Evolutionary conservation across 768 basidiomycete genomes (phyloP).

Genomic region (Boletus rufocinnamomeus): DNA sequence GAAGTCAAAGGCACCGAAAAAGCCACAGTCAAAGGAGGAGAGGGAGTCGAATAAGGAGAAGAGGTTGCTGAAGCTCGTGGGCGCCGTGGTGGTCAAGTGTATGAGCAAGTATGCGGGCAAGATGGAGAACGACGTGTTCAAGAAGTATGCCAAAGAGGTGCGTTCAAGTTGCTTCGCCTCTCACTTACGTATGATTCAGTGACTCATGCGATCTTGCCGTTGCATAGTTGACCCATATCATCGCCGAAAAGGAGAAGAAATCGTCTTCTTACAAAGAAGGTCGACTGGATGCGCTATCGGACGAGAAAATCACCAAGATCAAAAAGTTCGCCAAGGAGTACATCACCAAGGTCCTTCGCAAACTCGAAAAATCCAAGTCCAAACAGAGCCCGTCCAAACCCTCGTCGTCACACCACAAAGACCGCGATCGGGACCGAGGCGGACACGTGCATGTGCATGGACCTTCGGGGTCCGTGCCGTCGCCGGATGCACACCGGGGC

Average conservation of each 20-base stretch:
- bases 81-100: slow-evolving; percentile 85
- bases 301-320: slow-evolving; percentile 87
- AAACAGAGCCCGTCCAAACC: slow-evolving; percentile 21
- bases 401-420: slow-evolving; percentile 14
- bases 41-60: slow-evolving; percentile 79
- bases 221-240: slow-evolving; percentile 74
- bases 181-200: slow-evolving; percentile 4
- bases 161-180: slow-evolving; percentile 20
- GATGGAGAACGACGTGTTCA: slow-evolving; percentile 82
- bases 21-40: slow-evolving; percentile 52
- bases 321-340: slow-evolving; percentile 94
- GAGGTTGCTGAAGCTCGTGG: slow-evolving; percentile 76
- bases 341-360: slow-evolving; percentile 74
- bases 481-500: slow-evolving; percentile 17
- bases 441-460: neutral
- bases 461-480: slow-evolving; percentile 17
- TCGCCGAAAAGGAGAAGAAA: slow-evolving; percentile 96
- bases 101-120: slow-evolving; percentile 87
- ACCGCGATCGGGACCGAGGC: slow-evolving; percentile 7
- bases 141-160: slow-evolving; percentile 95
- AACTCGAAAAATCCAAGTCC: slow-evolving; percentile 50
- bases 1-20: slow-evolving; percentile 37
- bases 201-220: slow-evolving; percentile 4
- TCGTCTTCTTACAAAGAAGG: slow-evolving; percentile 75
- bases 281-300: slow-evolving; percentile 72